Conservation (phyloP, 129 eudicot species). For the Flaveria linearis region DNA sequence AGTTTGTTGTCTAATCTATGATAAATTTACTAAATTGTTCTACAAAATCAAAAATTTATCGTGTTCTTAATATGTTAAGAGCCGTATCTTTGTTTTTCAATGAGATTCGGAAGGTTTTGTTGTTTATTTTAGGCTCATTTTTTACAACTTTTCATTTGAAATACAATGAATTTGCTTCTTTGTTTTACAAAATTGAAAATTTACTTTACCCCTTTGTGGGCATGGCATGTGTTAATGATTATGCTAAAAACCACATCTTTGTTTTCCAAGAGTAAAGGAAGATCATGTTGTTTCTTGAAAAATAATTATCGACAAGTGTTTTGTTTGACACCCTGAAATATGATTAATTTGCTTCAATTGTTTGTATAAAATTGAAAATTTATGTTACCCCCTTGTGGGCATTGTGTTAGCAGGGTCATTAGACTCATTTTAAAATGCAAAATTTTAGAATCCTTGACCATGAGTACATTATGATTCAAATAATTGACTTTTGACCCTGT, state of each 20-base stretch:
- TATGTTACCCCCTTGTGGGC: constrained; percentile 2
- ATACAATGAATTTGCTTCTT: not conserved
- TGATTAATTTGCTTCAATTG: not conserved
- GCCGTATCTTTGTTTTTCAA: not conserved
- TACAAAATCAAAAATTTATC: not conserved
- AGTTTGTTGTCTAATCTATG: not conserved
- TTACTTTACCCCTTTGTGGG: not conserved
- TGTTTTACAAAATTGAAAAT: not conserved
- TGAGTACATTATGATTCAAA: no score
- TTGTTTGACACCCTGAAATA: not conserved
- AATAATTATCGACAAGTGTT: no score
- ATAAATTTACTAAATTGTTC: not conserved
- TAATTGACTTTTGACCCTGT: no score
- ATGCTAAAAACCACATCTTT: not conserved
- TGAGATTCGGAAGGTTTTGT: not conserved
- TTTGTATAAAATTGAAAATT: not conserved
- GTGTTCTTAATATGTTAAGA: not conserved
- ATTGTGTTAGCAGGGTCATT: no score
- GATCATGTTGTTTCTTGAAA: not conserved
- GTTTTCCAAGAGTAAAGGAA: no score
- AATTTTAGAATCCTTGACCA: no score
- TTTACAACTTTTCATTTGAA: not conserved
- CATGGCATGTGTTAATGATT: not conserved
- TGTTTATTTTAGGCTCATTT: not conserved
- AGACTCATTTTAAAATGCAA: no score